Conservation (phyloP, 1,284 basidiomycete genomes). For the Apiotrichum gracile region DNA sequence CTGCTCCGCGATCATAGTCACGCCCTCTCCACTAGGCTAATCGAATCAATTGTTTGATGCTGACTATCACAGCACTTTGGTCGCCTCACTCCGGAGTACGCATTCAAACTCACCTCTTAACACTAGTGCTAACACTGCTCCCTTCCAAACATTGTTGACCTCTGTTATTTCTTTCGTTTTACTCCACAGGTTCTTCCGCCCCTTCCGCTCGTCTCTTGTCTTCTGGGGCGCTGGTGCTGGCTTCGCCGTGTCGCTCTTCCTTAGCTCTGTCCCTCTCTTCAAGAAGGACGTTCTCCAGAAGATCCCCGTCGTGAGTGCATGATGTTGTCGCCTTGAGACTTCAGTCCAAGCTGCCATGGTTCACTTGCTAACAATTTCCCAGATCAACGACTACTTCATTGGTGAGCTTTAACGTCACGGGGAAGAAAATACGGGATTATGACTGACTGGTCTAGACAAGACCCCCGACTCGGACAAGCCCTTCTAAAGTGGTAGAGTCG, state of each 20-base stretch:
- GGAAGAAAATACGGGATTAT: no score
- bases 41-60: neutral
- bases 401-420: conserved; percentile 25
- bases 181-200: conserved; percentile 27
- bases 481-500: conserved; percentile 30
- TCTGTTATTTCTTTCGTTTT: neutral
- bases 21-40: neutral
- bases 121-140: neutral
- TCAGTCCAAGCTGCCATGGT: no score
- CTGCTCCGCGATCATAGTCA: no score
- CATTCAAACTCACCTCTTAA: neutral
- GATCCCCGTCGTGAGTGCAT: conserved; percentile 38
- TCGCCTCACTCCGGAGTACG: conserved; percentile 33
- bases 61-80: conserved; percentile 24
- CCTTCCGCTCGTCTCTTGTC: conserved; percentile 26
- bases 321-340: neutral
- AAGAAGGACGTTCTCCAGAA: conserved; percentile 44
- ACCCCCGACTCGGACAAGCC: conserved; percentile 47
- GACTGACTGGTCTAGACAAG: conserved; percentile 27
- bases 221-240: conserved; percentile 44
- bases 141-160: neutral
- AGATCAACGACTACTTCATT: conserved; percentile 30
- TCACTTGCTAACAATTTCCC: neutral
- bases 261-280: conserved; percentile 43
- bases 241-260: conserved; percentile 40